phyloP scores from a whole-genome alignment of 305 asterid species.

The Coffea humblotiana region DNA sequence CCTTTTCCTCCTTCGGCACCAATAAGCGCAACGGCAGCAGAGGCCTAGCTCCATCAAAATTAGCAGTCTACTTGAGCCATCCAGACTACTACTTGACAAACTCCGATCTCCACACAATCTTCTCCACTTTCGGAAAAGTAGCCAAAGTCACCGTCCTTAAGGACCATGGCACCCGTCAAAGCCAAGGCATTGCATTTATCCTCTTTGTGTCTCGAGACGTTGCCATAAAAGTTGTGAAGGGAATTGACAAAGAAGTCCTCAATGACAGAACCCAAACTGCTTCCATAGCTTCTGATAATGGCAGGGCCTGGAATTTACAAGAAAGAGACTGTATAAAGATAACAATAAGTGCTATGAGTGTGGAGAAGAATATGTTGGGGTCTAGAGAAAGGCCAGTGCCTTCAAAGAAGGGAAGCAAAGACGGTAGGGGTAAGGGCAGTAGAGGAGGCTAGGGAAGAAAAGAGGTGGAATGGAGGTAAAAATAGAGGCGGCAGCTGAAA shows the following conservation, averaged over 20 bases:
- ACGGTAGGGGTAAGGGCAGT: constrained; percentile 37
- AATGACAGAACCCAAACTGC: constrained; percentile 79
- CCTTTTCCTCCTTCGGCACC: constrained; percentile 32
- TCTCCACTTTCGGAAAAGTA: constrained; percentile 94
- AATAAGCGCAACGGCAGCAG: constrained; percentile 61
- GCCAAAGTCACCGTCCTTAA: constrained; percentile 93
- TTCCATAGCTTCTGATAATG: constrained; percentile 88
- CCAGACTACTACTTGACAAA: constrained; percentile 79
- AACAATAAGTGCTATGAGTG: constrained; percentile 96
- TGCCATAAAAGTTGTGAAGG: constrained; percentile 67
- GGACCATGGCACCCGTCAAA: constrained; percentile 71
- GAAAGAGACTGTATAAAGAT: constrained; percentile 80
- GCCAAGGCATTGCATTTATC: constrained; percentile 88
- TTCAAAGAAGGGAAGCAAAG: constrained; percentile 61
- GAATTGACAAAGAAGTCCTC: constrained; percentile 66
- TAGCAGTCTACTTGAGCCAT: constrained; percentile 89
- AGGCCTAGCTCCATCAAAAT: constrained; percentile 87
- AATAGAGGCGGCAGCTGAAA: no score
- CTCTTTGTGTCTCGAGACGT: constrained; percentile 80
- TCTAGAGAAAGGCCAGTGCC: constrained; percentile 78
- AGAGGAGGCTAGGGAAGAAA: constrained; percentile 34
- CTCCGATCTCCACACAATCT: constrained; percentile 88
- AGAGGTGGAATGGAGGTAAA: constrained; percentile 33
- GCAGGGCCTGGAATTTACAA: constrained; percentile 91
- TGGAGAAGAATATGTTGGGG: constrained; percentile 77